Conservation (phyloP, 768 basidiomycete genomes). For the Tricholoma hemisulphureum region DNA sequence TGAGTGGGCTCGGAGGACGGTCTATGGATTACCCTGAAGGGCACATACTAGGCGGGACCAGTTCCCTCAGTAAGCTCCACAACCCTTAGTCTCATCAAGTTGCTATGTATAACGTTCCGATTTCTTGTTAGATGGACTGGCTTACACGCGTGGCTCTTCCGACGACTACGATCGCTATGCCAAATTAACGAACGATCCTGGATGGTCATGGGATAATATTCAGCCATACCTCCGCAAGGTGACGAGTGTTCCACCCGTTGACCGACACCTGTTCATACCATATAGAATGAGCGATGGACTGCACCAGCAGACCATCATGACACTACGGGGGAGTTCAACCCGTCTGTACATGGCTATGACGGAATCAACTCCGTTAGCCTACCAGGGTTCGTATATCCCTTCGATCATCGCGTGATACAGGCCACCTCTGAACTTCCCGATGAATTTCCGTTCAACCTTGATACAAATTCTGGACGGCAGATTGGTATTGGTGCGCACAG, state of each 20-base stretch:
- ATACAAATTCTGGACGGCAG: constrained; percentile 41
- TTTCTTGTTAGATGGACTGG: constrained; percentile 17
- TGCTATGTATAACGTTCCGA: not conserved
- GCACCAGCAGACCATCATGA: constrained; percentile 29
- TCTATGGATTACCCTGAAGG: constrained; percentile 20
- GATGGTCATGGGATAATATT: constrained; percentile 29
- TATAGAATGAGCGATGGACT: constrained; percentile 28
- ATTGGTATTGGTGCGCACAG: constrained; percentile 38
- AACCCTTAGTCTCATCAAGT: not conserved
- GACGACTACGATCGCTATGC: constrained; percentile 30
- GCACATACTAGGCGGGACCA: constrained; percentile 31
- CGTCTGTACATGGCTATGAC: constrained; percentile 26
- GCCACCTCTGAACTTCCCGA: constrained; percentile 32
- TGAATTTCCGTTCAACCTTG: constrained; percentile 40
- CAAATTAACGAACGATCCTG: constrained; percentile 20
- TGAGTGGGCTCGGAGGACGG: constrained; percentile 21
- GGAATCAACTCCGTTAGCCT: constrained; percentile 30
- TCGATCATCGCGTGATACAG: constrained; percentile 33
- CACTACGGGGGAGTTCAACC: constrained; percentile 31
- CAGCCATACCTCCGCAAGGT: constrained; percentile 21
- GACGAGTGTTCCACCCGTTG: not conserved
- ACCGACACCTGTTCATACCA: not conserved
- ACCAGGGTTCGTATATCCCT: constrained; percentile 19
- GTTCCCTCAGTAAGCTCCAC: constrained; percentile 22
- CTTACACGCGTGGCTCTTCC: constrained; percentile 23